Percentiles rank a stretch among this genome's conserved stretches.
Conservation (phyloP, 1,284 basidiomycete genomes). For the Inonotus hispidus region DNA sequence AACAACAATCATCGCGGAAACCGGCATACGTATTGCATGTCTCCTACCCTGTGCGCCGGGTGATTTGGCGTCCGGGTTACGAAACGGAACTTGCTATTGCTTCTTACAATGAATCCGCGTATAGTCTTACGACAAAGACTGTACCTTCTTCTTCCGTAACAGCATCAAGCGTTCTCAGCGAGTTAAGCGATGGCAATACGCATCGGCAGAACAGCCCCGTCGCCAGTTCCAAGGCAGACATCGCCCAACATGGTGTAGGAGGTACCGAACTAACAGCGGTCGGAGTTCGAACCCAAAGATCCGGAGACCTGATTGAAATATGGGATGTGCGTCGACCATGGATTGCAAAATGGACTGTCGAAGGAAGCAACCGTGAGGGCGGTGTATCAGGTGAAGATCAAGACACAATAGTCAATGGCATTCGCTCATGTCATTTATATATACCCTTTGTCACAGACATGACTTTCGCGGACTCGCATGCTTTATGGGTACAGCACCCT, state of each 20-base stretch:
- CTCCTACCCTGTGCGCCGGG: conserved; percentile 66
- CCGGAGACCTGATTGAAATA: conserved; percentile 67
- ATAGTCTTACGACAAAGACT: conserved; percentile 28
- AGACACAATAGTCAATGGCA: background rate
- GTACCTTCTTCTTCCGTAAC: conserved; percentile 18
- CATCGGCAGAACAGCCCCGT: background rate
- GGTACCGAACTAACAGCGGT: conserved; percentile 25
- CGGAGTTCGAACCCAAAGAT: conserved; percentile 20
- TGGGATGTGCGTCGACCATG: conserved; percentile 84
- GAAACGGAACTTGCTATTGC: conserved; percentile 76
- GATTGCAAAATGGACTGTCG: conserved; percentile 78
- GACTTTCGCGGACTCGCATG: conserved; percentile 64
- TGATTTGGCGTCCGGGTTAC: conserved; percentile 76
- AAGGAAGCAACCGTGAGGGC: conserved; percentile 56
- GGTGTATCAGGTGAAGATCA: conserved; percentile 56
- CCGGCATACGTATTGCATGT: conserved; percentile 74
- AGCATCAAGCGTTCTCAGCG: background rate
- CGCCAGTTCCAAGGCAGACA: background rate
- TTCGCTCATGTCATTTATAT: conserved; percentile 15
- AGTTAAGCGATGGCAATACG: conserved; percentile 10
- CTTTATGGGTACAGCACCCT: conserved; percentile 71
- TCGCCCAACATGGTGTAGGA: background rate
- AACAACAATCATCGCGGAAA: conserved; percentile 31
- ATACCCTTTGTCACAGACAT: conserved; percentile 45
- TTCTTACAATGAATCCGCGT: conserved; percentile 57